These are phyloP conservation scores for Talaromyces sp. DNA, from an alignment of 2,329 filamentous ascomycete species.

Conservation along the genomic window DNA sequence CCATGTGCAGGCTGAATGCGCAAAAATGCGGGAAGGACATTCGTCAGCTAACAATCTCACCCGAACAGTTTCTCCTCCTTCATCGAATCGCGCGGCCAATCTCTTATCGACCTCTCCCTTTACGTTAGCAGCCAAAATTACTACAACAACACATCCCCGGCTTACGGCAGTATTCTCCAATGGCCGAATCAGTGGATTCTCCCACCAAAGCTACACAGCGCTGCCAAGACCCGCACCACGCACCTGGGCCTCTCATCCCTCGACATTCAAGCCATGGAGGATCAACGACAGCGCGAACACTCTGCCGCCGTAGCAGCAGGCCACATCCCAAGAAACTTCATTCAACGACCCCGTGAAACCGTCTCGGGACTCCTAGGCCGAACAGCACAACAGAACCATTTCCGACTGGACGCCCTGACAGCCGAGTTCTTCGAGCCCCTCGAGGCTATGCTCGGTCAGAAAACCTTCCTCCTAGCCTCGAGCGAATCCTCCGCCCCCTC, in stretches of 20 bases:
- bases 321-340: slow-evolving; percentile 53
- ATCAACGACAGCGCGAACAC: slow-evolving; percentile 43
- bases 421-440: slow-evolving; percentile 72
- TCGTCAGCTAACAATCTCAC: slow-evolving; percentile 1
- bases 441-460: slow-evolving; percentile 61
- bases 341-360: slow-evolving; percentile 59
- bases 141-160: slow-evolving; percentile 72
- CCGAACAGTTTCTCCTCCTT: slow-evolving; percentile 61
- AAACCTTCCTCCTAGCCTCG: slow-evolving; percentile 57
- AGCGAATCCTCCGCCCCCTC: slow-evolving; percentile 52
- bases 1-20: not conserved
- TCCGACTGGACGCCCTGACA: slow-evolving; percentile 74
- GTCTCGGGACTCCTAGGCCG: slow-evolving; percentile 64
- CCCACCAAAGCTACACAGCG: slow-evolving; percentile 70
- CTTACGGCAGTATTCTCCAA: slow-evolving; percentile 76
- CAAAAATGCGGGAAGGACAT: not conserved
- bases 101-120: slow-evolving; percentile 81
- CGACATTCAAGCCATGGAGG: slow-evolving; percentile 59
- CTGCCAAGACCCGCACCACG: slow-evolving; percentile 70
- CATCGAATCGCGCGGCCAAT: slow-evolving; percentile 72
- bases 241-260: slow-evolving; percentile 70
- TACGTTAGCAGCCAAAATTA: slow-evolving; percentile 93
- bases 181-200: slow-evolving; percentile 89
- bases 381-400: slow-evolving; percentile 71
- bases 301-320: slow-evolving; percentile 42